These are phyloP conservation scores for Suillus weaverae DNA, from an alignment of 768 basidiomycete genomes.

Conservation along the genomic window DNA sequence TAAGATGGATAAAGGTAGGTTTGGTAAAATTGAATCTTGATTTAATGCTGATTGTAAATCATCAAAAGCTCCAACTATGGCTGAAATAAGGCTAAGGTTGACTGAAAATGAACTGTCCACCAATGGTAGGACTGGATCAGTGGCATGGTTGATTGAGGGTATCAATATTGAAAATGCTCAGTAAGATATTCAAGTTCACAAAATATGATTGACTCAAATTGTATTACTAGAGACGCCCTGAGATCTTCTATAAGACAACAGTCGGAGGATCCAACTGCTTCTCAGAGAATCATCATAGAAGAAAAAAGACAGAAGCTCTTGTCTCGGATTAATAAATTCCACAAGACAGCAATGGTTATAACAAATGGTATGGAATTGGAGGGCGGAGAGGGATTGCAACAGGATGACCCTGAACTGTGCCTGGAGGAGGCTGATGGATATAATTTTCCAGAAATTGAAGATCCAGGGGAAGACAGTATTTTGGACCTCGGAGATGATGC, in stretches of 20 bases:
- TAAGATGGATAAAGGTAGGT: conserved; percentile 9
- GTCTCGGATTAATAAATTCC: neutral
- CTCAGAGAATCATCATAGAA: conserved; percentile 2
- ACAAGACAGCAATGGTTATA: neutral
- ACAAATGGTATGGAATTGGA: neutral
- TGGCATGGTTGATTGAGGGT: conserved; percentile 6
- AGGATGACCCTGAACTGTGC: neutral
- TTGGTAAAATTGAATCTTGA: neutral
- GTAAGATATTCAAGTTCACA: neutral
- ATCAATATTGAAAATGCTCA: conserved; percentile 11
- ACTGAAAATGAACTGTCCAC: neutral
- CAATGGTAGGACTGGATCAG: neutral
- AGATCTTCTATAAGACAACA: neutral
- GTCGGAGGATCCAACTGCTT: neutral
- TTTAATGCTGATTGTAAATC: neutral
- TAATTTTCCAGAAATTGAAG: neutral
- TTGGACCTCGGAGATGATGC: neutral
- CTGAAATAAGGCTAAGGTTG: conserved; percentile 1
- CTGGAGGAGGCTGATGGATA: neutral
- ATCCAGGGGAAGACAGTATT: neutral
- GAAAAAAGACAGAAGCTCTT: conserved; percentile 4
- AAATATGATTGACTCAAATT: neutral
- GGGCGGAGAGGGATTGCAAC: neutral
- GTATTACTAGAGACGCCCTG: conserved; percentile 5
- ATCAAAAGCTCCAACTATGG: conserved; percentile 5